Evolutionary conservation across 2,329 filamentous ascomycete genomes (phyloP), one percentile per base, ranked within the genome.

Genomic region (Cryphonectria carpinicola): DNA sequence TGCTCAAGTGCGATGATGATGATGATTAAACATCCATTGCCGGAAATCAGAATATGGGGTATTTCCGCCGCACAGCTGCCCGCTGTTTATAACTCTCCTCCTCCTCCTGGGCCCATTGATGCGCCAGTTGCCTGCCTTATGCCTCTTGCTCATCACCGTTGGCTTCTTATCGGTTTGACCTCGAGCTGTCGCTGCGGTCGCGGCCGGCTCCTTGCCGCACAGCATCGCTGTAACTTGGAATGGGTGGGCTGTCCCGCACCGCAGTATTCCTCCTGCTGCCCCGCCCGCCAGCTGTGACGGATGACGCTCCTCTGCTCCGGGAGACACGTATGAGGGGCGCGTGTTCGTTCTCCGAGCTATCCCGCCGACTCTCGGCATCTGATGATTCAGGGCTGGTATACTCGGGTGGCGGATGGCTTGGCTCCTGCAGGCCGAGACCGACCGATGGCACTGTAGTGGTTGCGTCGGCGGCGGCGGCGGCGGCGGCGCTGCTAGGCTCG

Each of bases 141-240:
- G 32, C 19, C 22, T 19, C 35, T 11, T 35, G 14, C 22, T 37
- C 13, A 11, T 39, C n/a, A 25, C 39, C 39, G 32, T 28, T 4
- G 7, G 11, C 6, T 49, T 49, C 35, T 70, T 32, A 64, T 28
- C 76, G 70, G 74, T 65, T 41, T 22, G 67, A 73, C 41, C 72
- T 79, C 65, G 81, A 78, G 72, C 83, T 85, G 65, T 81, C 80
- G 74, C 83, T 84, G 72, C 83, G 80, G 68, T 84, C 82, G 66
- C 83, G 81, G 71, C 82, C 82, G 43, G 83, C 83, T 63, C 86
- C 86, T 74, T 88, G 85, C 69, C 83, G 82, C 58, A 94, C 85
- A 1, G 93, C 93, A 71, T 93, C 93, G 79, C 90, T 93, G 78
- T 97, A 97, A 76, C 89, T 95, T 2, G 93, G 93, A 73, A 96